Percentiles rank a stretch among this genome's conserved stretches.
Evolutionary conservation across 805 yeast genomes (phyloP).

Genomic region (Candida lessepsii): DNA sequence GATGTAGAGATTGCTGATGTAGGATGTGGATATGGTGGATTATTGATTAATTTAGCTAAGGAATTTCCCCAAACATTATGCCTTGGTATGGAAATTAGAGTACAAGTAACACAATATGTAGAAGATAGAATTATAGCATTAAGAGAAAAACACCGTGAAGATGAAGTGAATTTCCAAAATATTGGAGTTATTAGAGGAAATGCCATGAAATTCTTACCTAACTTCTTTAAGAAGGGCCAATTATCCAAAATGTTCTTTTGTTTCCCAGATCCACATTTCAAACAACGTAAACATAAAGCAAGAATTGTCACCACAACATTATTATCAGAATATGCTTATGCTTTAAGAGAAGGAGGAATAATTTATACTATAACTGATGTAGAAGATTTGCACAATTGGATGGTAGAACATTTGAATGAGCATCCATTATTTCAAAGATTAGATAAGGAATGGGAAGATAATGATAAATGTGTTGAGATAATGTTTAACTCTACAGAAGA

Average conservation of each 20-base stretch:
- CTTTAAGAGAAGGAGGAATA: conserved; percentile 80
- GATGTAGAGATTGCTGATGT: conserved; percentile 88
- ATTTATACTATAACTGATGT: conserved; percentile 96
- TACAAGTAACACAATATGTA: conserved; percentile 95
- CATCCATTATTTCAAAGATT: conserved; percentile 91
- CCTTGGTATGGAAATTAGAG: conserved; percentile 96
- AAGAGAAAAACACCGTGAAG: conserved; percentile 50
- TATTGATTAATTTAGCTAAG: conserved; percentile 75
- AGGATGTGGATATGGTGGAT: conserved; percentile 98
- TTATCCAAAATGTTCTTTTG: conserved; percentile 92
- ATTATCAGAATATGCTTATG: conserved; percentile 89
- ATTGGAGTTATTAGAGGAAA: conserved; percentile 90
- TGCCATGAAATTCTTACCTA: conserved; percentile 96
- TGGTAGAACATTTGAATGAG: conserved; percentile 85
- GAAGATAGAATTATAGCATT: conserved; percentile 93
- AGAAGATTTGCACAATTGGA: conserved; percentile 90
- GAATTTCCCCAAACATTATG: conserved; percentile 71
- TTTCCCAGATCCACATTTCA: conserved; percentile 99
- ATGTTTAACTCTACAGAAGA: conserved; percentile 97
- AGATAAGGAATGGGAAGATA: conserved; percentile 70
- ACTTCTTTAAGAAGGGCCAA: conserved; percentile 82
- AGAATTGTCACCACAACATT: conserved; percentile 89
- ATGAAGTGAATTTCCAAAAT: conserved; percentile 61
- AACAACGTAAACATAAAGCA: conserved; percentile 95
- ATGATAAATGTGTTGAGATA: conserved; percentile 77